Evolutionary conservation across 2,329 filamentous ascomycete genomes (phyloP).

Genomic region (Fusarium abutilonis): DNA sequence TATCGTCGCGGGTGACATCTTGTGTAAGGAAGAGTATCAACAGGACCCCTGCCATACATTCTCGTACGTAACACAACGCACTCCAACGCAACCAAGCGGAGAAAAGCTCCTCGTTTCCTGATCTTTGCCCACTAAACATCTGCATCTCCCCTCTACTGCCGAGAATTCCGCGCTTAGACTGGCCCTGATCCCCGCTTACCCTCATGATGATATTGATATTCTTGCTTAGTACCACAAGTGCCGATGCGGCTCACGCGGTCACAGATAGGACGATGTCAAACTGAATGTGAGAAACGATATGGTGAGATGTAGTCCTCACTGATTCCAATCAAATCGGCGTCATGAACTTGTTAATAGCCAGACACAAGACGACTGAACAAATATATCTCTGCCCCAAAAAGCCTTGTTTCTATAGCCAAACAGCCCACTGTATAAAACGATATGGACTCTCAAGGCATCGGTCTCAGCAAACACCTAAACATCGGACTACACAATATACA

Average conservation of each 20-base stretch:
- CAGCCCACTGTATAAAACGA: too few relatives aligned
- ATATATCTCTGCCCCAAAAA: too few relatives aligned
- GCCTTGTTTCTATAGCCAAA: background rate
- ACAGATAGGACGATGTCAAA: background rate
- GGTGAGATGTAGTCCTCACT: background rate
- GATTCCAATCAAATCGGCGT: background rate
- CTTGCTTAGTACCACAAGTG: constrained; percentile 4
- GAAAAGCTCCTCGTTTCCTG: constrained; percentile 16
- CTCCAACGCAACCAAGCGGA: constrained; percentile 29
- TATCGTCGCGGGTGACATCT: background rate
- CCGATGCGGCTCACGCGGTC: constrained; percentile 22
- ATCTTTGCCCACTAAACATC: constrained; percentile 12
- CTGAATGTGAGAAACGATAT: background rate
- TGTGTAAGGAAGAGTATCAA: constrained; percentile 17
- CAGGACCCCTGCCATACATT: constrained; percentile 7
- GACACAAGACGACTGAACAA: too few relatives aligned
- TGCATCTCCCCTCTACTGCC: constrained; percentile 19
- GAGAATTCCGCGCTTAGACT: constrained; percentile 18
- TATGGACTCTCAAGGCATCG: too few relatives aligned
- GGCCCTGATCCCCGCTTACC: constrained; percentile 4
- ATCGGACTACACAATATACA: background rate
- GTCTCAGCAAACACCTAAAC: background rate
- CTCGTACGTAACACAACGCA: constrained; percentile 36
- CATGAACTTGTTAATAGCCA: too few relatives aligned
- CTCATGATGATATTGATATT: constrained; percentile 1